Conservation (phyloP, 495 filamentous ascomycete genomes). For the Hypomontagnella monticulosa region DNA sequence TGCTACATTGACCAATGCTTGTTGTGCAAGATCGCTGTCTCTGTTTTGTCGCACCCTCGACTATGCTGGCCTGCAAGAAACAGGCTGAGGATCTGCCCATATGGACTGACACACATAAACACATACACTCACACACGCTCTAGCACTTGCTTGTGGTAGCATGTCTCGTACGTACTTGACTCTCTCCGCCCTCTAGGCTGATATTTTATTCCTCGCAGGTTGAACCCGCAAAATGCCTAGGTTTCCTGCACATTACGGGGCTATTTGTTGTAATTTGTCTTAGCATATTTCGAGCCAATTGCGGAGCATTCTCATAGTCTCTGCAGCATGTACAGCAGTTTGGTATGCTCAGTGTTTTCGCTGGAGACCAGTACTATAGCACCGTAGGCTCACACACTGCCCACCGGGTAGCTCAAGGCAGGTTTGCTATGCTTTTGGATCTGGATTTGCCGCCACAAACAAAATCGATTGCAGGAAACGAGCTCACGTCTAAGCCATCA, state of each 20-base stretch:
- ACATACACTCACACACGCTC: constrained; percentile 1
- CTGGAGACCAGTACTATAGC: neutral
- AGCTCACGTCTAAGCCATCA: constrained; percentile 35
- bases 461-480: constrained; percentile 31
- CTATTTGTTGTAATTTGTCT: constrained; percentile 32
- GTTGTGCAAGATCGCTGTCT: constrained; percentile 39
- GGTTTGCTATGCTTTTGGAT: constrained; percentile 33
- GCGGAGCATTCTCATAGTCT: constrained; percentile 24
- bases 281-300: constrained; percentile 23
- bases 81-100: constrained; percentile 38
- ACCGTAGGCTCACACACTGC: no score
- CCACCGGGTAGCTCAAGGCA: neutral
- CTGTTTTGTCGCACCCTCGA: constrained; percentile 40
- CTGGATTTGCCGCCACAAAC: constrained; percentile 29
- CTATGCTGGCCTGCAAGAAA: constrained; percentile 28
- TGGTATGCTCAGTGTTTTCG: constrained; percentile 18
- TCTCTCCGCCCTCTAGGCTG: constrained; percentile 11
- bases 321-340: constrained; percentile 20
- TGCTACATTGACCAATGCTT: constrained; percentile 41
- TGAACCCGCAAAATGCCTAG: constrained; percentile 23
- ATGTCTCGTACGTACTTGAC: constrained; percentile 15
- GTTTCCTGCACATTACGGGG: constrained; percentile 3
- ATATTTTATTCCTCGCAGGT: constrained; percentile 20
- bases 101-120: constrained; percentile 27
- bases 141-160: constrained; percentile 1